Evolutionary conservation across 1,284 basidiomycete species (phyloP).

Genomic region (Fistulina hepatica): DNA sequence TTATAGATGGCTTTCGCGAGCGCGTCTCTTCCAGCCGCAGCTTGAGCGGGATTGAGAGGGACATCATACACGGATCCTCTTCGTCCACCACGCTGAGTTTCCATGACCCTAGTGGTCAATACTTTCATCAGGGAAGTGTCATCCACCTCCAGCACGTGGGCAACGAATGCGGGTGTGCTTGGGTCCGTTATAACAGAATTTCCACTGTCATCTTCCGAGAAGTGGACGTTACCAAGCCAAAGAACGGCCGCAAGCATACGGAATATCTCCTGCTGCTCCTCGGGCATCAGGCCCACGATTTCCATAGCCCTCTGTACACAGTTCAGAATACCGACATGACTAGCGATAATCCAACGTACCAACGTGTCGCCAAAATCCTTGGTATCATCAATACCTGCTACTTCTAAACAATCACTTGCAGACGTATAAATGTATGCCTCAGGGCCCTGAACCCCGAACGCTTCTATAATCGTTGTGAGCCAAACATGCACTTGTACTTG

Average conservation of each 20-base stretch:
- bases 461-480: constrained; percentile 43
- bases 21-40: constrained; percentile 81
- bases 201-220: constrained; percentile 81
- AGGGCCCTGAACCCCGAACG: constrained; percentile 94
- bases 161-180: constrained; percentile 91
- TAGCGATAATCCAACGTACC: constrained; percentile 32
- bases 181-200: constrained; percentile 78
- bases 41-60: constrained; percentile 90
- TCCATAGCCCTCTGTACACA: constrained; percentile 78
- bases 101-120: constrained; percentile 79
- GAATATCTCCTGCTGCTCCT: constrained; percentile 91
- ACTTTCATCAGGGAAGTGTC: constrained; percentile 73
- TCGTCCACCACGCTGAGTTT: constrained; percentile 87
- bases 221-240: constrained; percentile 96
- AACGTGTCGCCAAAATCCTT: constrained; percentile 85
- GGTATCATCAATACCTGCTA: constrained; percentile 84
- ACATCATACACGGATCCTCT: constrained; percentile 95
- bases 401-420: constrained; percentile 84
- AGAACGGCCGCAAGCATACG: constrained; percentile 87
- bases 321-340: constrained; percentile 6
- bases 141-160: constrained; percentile 89
- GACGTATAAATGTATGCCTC: constrained; percentile 94
- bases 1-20: constrained; percentile 96
- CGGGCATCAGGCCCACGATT: constrained; percentile 73
- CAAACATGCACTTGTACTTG: constrained; percentile 2